Conservation (phyloP, 495 filamentous ascomycete species). For the Xylona heveae region DNA sequence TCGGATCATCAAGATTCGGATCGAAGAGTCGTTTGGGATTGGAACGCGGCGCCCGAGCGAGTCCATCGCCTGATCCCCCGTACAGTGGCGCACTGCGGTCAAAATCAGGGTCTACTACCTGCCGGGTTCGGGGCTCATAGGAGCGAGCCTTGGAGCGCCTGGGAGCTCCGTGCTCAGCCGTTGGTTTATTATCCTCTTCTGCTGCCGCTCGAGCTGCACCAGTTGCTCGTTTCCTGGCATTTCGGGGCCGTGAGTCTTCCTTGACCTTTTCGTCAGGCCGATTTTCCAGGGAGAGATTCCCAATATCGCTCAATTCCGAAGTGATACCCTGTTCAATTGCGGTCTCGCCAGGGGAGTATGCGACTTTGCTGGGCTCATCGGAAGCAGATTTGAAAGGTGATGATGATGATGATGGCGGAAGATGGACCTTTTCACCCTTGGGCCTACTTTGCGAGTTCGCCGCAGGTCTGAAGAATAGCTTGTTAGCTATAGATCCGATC, state of each 20-base stretch:
- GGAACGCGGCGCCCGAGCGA: not conserved
- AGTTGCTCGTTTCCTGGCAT: not conserved
- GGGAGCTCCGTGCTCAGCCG: not conserved
- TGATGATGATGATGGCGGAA: too few species aligned
- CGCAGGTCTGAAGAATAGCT: too few species aligned
- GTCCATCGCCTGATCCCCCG: slow-evolving; percentile 1
- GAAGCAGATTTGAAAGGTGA: too few species aligned
- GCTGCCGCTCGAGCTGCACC: not conserved
- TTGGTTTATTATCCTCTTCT: not conserved
- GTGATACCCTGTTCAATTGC: not conserved
- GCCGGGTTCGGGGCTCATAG: not conserved
- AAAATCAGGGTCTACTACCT: slow-evolving; percentile 1
- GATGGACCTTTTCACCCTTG: too few species aligned
- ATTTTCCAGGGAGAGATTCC: not conserved
- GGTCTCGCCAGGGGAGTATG: not conserved
- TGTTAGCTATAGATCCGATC: too few species aligned
- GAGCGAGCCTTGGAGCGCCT: not conserved
- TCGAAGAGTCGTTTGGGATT: not conserved
- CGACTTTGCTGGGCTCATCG: not conserved
- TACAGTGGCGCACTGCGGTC: not conserved
- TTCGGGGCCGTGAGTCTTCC: not conserved
- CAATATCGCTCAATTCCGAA: slow-evolving; percentile 1
- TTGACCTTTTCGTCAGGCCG: not conserved
- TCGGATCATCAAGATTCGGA: slow-evolving; percentile 1
- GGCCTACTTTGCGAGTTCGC: too few species aligned